Conservation (phyloP, 257 asterid species). For the Solanum infundibuliforme region DNA sequence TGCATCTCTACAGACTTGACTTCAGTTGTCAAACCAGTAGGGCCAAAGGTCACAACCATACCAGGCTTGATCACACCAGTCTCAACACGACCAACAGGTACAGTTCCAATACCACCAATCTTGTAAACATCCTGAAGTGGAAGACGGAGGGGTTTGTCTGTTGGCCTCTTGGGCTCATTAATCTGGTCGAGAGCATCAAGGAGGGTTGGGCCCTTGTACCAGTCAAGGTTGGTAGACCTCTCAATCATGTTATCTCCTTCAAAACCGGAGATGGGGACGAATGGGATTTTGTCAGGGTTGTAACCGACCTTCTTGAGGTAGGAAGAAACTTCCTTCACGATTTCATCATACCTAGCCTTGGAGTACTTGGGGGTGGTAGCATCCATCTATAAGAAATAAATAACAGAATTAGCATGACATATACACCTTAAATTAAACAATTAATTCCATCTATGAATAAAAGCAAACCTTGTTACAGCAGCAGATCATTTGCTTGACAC, state of each 20-base stretch:
- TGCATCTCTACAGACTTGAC: not conserved
- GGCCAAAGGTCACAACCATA: not conserved
- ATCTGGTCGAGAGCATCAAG: not conserved
- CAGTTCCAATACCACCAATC: not conserved
- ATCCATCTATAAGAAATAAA: not conserved
- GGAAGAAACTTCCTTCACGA: not conserved
- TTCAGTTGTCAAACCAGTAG: not conserved
- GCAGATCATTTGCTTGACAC: constrained; percentile 77
- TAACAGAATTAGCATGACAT: not conserved
- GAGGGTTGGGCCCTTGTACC: not conserved
- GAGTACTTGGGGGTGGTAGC: not conserved
- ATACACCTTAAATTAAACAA: not conserved
- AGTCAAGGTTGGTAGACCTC: not conserved
- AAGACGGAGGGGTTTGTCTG: not conserved
- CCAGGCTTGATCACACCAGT: not conserved
- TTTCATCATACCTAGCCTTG: not conserved
- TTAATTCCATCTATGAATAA: not conserved
- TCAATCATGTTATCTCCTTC: not conserved
- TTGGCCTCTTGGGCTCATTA: not conserved
- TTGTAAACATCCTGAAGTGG: not conserved
- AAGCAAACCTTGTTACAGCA: constrained; percentile 61
- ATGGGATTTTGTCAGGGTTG: not conserved
- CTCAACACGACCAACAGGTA: not conserved
- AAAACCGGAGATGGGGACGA: not conserved
- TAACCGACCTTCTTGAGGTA: not conserved